Conservation (phyloP, 495 filamentous ascomycete genomes). For the Mytilinidion resinicola region DNA sequence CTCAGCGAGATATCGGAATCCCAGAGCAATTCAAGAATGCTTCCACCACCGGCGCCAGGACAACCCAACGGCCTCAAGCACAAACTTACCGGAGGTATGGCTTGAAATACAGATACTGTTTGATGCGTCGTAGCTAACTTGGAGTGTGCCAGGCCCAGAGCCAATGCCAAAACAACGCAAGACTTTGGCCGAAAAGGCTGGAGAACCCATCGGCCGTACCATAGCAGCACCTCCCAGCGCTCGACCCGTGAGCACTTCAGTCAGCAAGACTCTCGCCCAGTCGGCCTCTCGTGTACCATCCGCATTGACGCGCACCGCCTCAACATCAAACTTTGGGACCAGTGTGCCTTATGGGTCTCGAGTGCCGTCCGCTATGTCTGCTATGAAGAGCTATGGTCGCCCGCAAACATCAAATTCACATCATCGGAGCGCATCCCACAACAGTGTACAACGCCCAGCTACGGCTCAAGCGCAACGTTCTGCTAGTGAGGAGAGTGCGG, state of each 20-base stretch:
- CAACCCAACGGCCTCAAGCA: constrained; percentile 31
- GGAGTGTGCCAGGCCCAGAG: constrained; percentile 22
- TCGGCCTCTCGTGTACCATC: constrained; percentile 19
- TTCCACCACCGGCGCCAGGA: constrained; percentile 37
- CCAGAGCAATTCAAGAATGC: constrained; percentile 60
- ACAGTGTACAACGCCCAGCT: neutral
- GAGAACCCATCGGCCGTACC: constrained; percentile 16
- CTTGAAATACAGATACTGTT: neutral
- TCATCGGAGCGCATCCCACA: constrained; percentile 3
- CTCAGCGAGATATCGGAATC: constrained; percentile 54
- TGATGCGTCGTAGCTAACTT: neutral
- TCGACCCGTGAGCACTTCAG: constrained; percentile 12
- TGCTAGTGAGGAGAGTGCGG: too few relatives aligned
- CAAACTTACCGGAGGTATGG: constrained; percentile 28
- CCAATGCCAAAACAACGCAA: constrained; percentile 26
- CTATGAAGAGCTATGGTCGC: constrained; percentile 1
- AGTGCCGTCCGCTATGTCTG: neutral
- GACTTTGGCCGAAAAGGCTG: constrained; percentile 24
- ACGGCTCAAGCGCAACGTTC: too few relatives aligned
- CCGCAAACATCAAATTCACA: constrained; percentile 12
- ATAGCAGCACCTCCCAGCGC: constrained; percentile 13
- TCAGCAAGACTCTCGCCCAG: constrained; percentile 4
- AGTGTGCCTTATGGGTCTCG: constrained; percentile 11
- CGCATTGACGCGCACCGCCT: constrained; percentile 6
- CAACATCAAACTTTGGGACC: constrained; percentile 10